Evolutionary conservation across 2,329 filamentous ascomycete genomes (phyloP), one percentile per base, ranked within the genome.

Genomic region (Apiospora malaysiana): DNA sequence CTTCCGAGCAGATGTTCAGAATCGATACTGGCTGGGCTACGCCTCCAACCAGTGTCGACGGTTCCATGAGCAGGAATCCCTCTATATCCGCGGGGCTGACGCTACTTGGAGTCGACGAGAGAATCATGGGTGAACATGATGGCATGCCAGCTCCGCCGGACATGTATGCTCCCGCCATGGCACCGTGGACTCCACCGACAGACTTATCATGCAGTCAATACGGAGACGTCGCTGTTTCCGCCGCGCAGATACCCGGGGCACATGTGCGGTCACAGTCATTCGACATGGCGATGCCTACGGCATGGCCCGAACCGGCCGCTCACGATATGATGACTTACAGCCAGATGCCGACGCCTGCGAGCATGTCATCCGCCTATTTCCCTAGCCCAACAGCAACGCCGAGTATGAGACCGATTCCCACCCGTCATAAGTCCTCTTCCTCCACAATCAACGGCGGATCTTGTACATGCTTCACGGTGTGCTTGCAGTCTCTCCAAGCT

Each of bases 401-500:
- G 5, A 80, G 76, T 21, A 77, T 80, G 63, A 77, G 79, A 25
- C 76, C 80, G 14, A 74, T 74, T 5, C 75, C 76, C 10, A 66
- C 78, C 8, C 76, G 78, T 37, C 76, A 78, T 23, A 80, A 79
- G 65, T 74, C 78, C 3, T 76, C 76, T 12, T 75, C 78, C 47
- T 73, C 78, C 4, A 75, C 72, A 21, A 74, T 74, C 27, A 74
- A 71, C 10, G 72, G 76, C 4, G 77, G 79, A 12, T 79, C 81
- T 1, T 87, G 85, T 74, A 82, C 80, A 9, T 87, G 85, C 75
- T 86, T 87, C 73, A 80, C 82, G 0, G 78, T 79, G 25, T 86
- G 84, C 56, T 78, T 87, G 14, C 81, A 86, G 70, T 82, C 84
- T 4, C 80, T 87, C 0, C 82, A 86, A 70, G 82, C 82, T 9